Base-by-base conservation (phyloP, 2,329 filamentous ascomycete species). In the Fusarium sp. region DNA sequence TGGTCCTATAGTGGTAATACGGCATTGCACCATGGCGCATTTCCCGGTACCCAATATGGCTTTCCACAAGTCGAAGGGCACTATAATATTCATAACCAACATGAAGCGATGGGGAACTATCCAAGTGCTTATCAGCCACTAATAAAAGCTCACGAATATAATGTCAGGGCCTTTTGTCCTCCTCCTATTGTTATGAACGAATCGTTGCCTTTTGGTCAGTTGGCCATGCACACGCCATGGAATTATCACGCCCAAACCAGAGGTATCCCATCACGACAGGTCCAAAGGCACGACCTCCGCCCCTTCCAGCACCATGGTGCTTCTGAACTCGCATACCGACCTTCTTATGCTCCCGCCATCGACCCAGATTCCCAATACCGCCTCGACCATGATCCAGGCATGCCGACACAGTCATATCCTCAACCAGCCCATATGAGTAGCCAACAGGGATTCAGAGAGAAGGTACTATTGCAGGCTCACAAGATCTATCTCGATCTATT, bases 401-500 rank as follows among this genome's bases (percentile, higher is more conserved):
- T 56, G 22, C 51, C 41, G 37, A 48, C 43, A 11, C 62, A 61
- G 13, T 32, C 55, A 14, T 65, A 62, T 40, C 24, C 56, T 28
- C 61, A 56, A 9, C 55, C 63, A 35, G 11, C 61, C 26, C 53
- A 60, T 48, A 60, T 59, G 30, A 60, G 33, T 13, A 62, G 37
- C 32, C 75, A 72, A 33, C 68, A 67, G 17, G 79, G 79, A 10
- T 92, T 92, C 74, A 90, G 88, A 67, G 91, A 93, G 67, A 90
- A 88, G 66, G 87, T 87, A 4, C 79, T 94, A 24, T 82, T 86
- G 15, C 89, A 89, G 79, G 92, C 91, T n/a, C 90, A 94, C 75
- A 84, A 84, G 68, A 86, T 90, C 32, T 94, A 94, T 77, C 83
- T 91, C 47, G 89, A 93, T 66, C 83, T 95, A 9, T 80, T 94